A percentile compares a stretch with the other conserved stretches of the same genome.
phyloP scores from a whole-genome alignment of 73 alveolate species.

The Paramecium sexaurelia region DNA sequence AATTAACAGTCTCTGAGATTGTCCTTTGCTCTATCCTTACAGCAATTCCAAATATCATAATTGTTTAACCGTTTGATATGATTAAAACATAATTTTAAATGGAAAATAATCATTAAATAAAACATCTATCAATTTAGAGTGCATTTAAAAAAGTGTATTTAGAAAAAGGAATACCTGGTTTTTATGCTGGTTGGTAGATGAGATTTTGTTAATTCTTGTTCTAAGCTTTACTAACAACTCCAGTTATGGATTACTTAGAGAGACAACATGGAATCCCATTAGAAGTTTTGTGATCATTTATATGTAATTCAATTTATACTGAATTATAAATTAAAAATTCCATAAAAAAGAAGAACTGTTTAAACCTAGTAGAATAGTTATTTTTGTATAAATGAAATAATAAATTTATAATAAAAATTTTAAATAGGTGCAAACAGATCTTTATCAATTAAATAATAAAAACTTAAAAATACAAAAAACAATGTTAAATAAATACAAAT shows the following conservation, averaged over 20 bases:
- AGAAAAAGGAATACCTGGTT: background rate
- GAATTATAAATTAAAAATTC: background rate
- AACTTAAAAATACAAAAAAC: too few relatives aligned
- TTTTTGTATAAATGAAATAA: too few relatives aligned
- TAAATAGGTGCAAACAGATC: too few relatives aligned
- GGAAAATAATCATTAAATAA: constrained; percentile 3
- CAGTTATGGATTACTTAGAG: constrained; percentile 38
- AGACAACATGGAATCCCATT: constrained; percentile 46
- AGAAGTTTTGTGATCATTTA: background rate
- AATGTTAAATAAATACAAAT: too few relatives aligned
- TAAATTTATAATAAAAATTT: too few relatives aligned
- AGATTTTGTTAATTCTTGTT: background rate
- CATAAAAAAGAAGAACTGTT: too few relatives aligned
- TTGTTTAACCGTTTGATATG: constrained; percentile 48
- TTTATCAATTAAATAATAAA: too few relatives aligned
- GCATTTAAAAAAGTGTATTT: constrained; percentile 12
- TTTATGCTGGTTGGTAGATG: constrained; percentile 56
- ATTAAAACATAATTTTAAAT: constrained; percentile 33
- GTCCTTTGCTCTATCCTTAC: background rate
- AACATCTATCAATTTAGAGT: background rate
- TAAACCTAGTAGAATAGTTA: background rate
- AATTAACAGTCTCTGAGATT: background rate
- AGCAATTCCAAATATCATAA: constrained; percentile 7
- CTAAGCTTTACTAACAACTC: constrained; percentile 47
- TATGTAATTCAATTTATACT: background rate